Evolutionary conservation across 1,284 basidiomycete species (phyloP).

Genomic region (Bondarzewia mesenterica): DNA sequence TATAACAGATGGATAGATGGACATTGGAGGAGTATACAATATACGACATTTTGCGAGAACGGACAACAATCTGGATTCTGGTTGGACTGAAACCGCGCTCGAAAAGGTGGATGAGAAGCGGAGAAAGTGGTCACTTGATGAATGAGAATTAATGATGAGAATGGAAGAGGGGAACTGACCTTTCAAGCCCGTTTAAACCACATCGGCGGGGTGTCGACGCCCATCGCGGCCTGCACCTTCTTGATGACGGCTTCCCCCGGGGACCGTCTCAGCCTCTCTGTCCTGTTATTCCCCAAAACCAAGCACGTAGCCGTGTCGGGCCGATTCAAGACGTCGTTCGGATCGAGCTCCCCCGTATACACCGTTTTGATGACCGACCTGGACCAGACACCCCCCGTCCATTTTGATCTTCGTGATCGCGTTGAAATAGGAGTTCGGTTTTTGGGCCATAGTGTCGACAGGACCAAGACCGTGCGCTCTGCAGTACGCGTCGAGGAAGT

Average conservation of each 20-base stretch:
- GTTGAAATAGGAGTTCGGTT: rapidly evolving
- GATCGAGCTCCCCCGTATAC: not conserved
- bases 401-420: not conserved
- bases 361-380: not conserved
- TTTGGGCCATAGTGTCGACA: not conserved
- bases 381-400: not conserved
- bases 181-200: not conserved
- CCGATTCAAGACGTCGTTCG: not conserved
- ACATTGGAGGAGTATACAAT: too few relatives aligned
- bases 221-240: not conserved
- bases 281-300: not conserved
- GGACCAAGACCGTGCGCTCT: not conserved
- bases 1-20: too few relatives aligned
- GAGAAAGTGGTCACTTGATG: too few relatives aligned
- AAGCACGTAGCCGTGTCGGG: not conserved
- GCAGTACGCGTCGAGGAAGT: not conserved
- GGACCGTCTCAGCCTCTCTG: not conserved
- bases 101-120: too few relatives aligned
- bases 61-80: too few relatives aligned
- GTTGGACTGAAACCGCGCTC: too few relatives aligned
- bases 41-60: too few relatives aligned
- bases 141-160: too few relatives aligned
- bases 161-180: not conserved
- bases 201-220: not conserved
- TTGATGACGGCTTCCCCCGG: not conserved